These are phyloP conservation scores for Saposhnikovia divaricata DNA, from an alignment of 129 eudicot species.

Conservation along the genomic window DNA sequence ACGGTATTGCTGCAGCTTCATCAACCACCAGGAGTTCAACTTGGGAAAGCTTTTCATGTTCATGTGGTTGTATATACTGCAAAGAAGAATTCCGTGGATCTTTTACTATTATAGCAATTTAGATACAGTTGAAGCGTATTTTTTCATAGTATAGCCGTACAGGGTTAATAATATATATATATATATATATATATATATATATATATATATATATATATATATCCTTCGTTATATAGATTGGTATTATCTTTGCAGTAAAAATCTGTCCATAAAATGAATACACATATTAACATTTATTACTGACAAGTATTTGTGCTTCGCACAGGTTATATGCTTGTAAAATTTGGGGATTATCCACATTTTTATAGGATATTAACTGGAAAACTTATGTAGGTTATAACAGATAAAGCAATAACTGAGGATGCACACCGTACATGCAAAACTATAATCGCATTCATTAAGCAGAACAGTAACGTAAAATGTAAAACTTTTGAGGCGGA, in stretches of 20 bases:
- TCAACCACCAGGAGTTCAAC: constrained; percentile 95
- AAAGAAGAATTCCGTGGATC: constrained; percentile 5
- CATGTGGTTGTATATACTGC: constrained; percentile 88
- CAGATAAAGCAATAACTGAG: no score
- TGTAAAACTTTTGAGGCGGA: not conserved
- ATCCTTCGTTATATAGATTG: not conserved
- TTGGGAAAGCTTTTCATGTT: constrained; percentile 81
- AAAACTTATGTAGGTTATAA: no score
- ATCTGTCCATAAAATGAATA: not conserved
- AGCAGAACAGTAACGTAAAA: not conserved
- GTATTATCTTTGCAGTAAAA: not conserved
- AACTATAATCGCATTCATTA: no score
- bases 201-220: no score
- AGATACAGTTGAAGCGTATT: not conserved
- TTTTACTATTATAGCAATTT: not conserved
- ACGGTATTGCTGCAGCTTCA: constrained; percentile 98
- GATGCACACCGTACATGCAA: not conserved
- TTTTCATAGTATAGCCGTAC: not conserved
- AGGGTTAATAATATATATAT: not conserved
- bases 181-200: no score
- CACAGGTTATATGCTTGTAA: not conserved
- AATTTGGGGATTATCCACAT: not conserved
- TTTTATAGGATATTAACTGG: no score
- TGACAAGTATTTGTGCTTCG: no score
- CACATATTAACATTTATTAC: not conserved